These are phyloP conservation scores for Durio zibethinus DNA, from an alignment of 345 rosid species.

Conservation along the genomic window DNA sequence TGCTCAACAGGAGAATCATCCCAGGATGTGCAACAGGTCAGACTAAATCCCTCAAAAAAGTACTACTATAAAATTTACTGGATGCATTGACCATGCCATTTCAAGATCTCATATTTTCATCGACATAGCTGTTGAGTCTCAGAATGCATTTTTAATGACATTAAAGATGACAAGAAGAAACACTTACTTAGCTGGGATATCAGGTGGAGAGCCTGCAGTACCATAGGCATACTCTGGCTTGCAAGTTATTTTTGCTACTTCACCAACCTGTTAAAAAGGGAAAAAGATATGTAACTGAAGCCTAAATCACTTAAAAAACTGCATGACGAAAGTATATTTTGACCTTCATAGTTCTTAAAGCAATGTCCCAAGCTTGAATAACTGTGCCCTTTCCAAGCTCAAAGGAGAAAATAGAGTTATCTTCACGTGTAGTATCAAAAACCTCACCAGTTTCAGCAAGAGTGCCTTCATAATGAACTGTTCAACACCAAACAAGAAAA, in stretches of 20 bases:
- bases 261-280: constrained; percentile 66
- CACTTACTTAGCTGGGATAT: constrained; percentile 79
- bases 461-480: constrained; percentile 87
- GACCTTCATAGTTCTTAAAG: constrained; percentile 86
- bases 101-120: no score
- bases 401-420: constrained; percentile 81
- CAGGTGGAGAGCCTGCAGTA: constrained; percentile 82
- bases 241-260: constrained; percentile 87
- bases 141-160: background rate
- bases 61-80: no score
- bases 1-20: background rate
- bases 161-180: background rate
- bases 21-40: background rate
- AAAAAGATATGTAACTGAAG: background rate
- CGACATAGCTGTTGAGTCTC: no score
- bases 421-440: constrained; percentile 84
- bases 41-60: background rate
- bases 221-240: constrained; percentile 96
- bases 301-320: background rate
- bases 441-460: constrained; percentile 83
- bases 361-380: constrained; percentile 86
- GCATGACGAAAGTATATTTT: background rate
- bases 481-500: constrained; percentile 15
- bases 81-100: no score
- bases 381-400: constrained; percentile 84